Conservation (phyloP, 2,329 filamentous ascomycete species). For the Pestalotiopsis sp. region DNA sequence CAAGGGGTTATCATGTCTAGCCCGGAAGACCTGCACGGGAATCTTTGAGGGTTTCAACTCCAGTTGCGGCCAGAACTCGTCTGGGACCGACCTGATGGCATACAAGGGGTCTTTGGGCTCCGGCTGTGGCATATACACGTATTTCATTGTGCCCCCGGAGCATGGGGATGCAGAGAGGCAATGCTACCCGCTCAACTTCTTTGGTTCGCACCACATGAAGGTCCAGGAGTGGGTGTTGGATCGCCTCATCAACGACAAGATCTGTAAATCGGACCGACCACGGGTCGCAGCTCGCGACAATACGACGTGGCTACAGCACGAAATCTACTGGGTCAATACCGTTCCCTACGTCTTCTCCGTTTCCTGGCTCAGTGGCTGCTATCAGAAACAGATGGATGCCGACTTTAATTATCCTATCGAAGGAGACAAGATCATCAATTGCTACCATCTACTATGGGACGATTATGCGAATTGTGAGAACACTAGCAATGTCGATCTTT, state of each 20-base stretch:
- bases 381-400: not conserved
- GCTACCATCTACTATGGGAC: not conserved
- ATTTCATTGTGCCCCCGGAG: not conserved
- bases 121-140: constrained; percentile 2
- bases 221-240: constrained; percentile 3
- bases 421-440: not conserved
- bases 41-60: not conserved
- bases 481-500: not conserved
- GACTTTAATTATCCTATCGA: not conserved
- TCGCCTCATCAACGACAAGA: not conserved
- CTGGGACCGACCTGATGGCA: not conserved
- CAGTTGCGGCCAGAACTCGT: not conserved
- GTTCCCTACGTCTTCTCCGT: not conserved
- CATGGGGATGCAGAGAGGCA: not conserved
- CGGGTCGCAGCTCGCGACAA: not conserved
- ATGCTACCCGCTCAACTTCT: constrained; percentile 4
- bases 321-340: not conserved
- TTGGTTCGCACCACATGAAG: constrained; percentile 4
- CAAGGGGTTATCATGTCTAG: not conserved
- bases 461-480: not conserved
- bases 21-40: not conserved
- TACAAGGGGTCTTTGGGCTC: not conserved
- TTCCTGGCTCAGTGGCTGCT: constrained; percentile 2
- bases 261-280: not conserved
- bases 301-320: not conserved